Base-by-base conservation (phyloP, 352 stramenopile genomes). In the Phytophthora constricta region DNA sequence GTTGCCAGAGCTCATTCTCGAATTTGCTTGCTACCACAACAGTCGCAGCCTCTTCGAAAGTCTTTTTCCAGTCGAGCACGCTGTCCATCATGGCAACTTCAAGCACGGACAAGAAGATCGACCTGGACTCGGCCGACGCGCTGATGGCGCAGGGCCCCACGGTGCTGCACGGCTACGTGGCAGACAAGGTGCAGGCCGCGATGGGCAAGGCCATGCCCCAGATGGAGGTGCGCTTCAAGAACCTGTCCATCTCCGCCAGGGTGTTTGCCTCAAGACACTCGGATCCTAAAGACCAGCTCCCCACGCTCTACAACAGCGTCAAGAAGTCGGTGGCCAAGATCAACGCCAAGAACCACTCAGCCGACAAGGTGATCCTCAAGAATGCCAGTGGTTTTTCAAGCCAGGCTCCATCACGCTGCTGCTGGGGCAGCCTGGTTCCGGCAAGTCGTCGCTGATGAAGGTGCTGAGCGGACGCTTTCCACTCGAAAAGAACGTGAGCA, bases 361-460 rank as follows among this genome's bases (percentile, higher is more conserved):
- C 74, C 27, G 47, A 70, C 39, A 79, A 83, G 58, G 22, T 56
- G 16, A 86, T 89, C 25, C 57, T 89, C 23, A 71, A 86, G 27
- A 73, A 76, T 22, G 59, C 77, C 43, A 84, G 65, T 26, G 75
- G 77, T 31, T 72, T 82, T 77, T 86, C 28, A 77, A 62, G 28
- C 65, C 58, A 14, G 65, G 65, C 3, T 64, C 50, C 10, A 72
- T 72, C 2, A 72, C 65, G 5, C 51, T 72, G 16, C 26, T 72
- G 14, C 22, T 72, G 33, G 58, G 65, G 8, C 58, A 68, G 4
- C 58, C 65, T 23, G 65, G 58, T 0, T 72, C 65, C 2, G 58
- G 58, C 43, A 68, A 72, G 58, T 72, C 58, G 37, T 68, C 58
- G 17, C 58, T 68, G 7, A 68, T 72, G 57, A 68, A 63, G 45